A percentile compares a stretch with the other conserved stretches of the same genome.
phyloP scores from a whole-genome alignment of 371 early-diverging fungal genomes.

The Circinella minor region DNA sequence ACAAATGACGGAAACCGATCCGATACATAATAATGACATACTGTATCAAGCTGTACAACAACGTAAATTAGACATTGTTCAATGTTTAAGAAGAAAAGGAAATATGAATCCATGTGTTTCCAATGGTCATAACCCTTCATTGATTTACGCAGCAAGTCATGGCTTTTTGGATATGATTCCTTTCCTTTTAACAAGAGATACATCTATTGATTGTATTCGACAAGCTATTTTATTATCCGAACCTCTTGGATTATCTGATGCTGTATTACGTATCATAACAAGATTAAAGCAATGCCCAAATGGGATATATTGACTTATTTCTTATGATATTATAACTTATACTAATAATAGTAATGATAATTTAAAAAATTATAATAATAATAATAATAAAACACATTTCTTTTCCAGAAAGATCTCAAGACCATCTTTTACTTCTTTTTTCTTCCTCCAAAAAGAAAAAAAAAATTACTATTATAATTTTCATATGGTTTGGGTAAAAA shows the following conservation, averaged over 20 bases:
- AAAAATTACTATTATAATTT: no score
- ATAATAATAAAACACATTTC: no score
- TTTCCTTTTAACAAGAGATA: slow-evolving; percentile 32
- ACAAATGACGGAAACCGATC: slow-evolving; percentile 1
- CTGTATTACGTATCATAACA: not conserved
- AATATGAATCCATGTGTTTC: slow-evolving; percentile 31
- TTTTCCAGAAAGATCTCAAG: no score
- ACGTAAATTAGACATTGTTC: slow-evolving; percentile 50
- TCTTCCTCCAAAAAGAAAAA: no score
- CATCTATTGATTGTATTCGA: slow-evolving; percentile 29
- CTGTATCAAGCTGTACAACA: slow-evolving; percentile 48
- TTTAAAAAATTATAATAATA: no score
- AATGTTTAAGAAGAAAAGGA: slow-evolving; percentile 22
- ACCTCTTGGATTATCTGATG: slow-evolving; percentile 5
- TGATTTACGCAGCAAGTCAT: slow-evolving; percentile 49
- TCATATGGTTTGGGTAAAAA: no score
- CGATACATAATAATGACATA: slow-evolving; percentile 12
- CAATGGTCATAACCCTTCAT: slow-evolving; percentile 36
- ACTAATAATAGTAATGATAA: no score
- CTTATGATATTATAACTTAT: no score
- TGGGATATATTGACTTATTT: slow-evolving; percentile 6
- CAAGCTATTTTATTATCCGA: slow-evolving; percentile 14
- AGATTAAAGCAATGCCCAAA: not conserved
- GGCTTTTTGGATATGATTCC: slow-evolving; percentile 49
- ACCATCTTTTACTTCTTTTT: no score